These are phyloP conservation scores for Aspergillus saccharolyticus DNA, from an alignment of 495 filamentous ascomycete genomes.

Conservation along the genomic window DNA sequence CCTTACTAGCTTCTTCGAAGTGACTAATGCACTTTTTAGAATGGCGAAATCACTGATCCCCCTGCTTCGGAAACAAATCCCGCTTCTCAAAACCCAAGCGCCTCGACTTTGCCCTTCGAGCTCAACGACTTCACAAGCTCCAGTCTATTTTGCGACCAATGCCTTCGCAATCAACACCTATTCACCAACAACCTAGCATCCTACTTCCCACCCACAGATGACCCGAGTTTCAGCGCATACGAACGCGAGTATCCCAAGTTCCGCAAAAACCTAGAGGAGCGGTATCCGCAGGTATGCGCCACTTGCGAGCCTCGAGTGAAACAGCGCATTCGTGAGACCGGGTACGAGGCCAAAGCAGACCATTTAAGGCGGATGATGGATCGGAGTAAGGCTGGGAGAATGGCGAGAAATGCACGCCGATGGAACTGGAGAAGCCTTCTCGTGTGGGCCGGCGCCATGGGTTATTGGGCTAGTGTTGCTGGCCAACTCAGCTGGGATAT, in stretches of 20 bases:
- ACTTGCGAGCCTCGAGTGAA: slow-evolving; percentile 65
- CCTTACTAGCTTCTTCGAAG: too few relatives aligned
- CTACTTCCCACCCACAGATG: slow-evolving; percentile 64
- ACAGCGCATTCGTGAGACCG: slow-evolving; percentile 57
- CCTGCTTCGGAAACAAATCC: slow-evolving; percentile 53
- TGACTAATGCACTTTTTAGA: slow-evolving; percentile 33
- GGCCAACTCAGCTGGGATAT: slow-evolving; percentile 43
- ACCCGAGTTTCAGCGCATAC: slow-evolving; percentile 56
- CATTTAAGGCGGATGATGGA: slow-evolving; percentile 69
- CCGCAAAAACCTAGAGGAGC: slow-evolving; percentile 59
- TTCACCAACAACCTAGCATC: slow-evolving; percentile 61
- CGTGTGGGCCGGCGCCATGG: slow-evolving; percentile 43
- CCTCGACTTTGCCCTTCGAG: slow-evolving; percentile 29
- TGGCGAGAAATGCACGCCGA: slow-evolving; percentile 31
- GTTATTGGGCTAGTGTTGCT: slow-evolving; percentile 47
- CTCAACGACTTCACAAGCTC: slow-evolving; percentile 34
- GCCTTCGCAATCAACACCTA: slow-evolving; percentile 77
- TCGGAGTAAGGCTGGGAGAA: slow-evolving; percentile 47
- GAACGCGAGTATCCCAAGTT: slow-evolving; percentile 55
- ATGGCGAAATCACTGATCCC: slow-evolving; percentile 82
- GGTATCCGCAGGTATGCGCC: slow-evolving; percentile 80
- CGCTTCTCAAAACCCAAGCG: slow-evolving; percentile 19
- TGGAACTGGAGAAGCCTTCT: slow-evolving; percentile 50
- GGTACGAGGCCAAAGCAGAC: slow-evolving; percentile 76
- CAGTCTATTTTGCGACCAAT: slow-evolving; percentile 69